A percentile compares a stretch with the other conserved stretches of the same genome.
Conservation (phyloP, 768 basidiomycete species). For the Amanita rimosa region DNA sequence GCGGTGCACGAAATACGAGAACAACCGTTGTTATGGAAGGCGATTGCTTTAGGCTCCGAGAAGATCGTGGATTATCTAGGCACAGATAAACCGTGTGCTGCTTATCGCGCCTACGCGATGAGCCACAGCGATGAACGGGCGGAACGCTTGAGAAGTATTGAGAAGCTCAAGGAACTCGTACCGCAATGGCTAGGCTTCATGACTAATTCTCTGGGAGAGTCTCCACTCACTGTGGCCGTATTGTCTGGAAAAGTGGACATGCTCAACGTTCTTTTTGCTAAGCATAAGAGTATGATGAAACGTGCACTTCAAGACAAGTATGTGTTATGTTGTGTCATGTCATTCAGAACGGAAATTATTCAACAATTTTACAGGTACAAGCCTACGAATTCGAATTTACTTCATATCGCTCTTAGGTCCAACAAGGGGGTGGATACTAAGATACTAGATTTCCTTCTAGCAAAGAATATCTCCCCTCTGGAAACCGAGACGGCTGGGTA, state of each 20-base stretch:
- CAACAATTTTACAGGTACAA: constrained; percentile 24
- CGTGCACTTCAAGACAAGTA: constrained; percentile 32
- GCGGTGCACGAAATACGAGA: constrained; percentile 11
- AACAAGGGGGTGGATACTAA: constrained; percentile 13
- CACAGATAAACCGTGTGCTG: constrained; percentile 32
- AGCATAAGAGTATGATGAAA: constrained; percentile 29
- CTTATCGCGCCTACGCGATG: constrained; percentile 38
- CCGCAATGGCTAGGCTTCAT: constrained; percentile 43
- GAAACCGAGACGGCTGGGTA: constrained; percentile 36
- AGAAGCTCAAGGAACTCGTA: constrained; percentile 28
- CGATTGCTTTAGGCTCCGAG: constrained; percentile 19
- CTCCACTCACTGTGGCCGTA: constrained; percentile 36
- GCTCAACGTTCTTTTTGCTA: constrained; percentile 33
- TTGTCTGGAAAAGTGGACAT: constrained; percentile 22
- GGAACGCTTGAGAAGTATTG: constrained; percentile 25
- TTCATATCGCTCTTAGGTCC: constrained; percentile 29
- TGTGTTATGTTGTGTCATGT: constrained; percentile 13
- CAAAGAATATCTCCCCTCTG: constrained; percentile 30
- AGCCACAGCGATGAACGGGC: constrained; percentile 31
- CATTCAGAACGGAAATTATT: background rate
- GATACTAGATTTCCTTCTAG: constrained; percentile 39
- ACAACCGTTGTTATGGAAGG: constrained; percentile 32
- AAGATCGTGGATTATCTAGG: constrained; percentile 36
- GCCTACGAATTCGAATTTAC: constrained; percentile 31
- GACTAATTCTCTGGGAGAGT: constrained; percentile 35